phyloP scores from a whole-genome alignment of 176 grass and related monocot genomes.

The Rhynchospora breviuscula region DNA sequence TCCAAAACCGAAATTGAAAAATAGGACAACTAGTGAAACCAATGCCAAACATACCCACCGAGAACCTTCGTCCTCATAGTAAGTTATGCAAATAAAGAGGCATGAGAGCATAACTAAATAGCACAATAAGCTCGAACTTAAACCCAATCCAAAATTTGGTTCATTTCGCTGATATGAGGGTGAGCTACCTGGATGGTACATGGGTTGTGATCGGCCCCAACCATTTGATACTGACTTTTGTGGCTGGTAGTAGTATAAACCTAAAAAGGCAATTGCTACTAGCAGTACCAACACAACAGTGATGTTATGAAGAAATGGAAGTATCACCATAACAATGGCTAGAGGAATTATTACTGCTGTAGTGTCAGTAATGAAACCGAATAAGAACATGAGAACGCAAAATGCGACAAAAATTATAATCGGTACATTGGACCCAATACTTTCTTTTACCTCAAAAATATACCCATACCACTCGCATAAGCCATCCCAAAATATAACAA shows the following conservation, averaged over 20 bases:
- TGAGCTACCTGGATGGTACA: neutral
- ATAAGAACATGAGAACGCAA: slow-evolving; percentile 24
- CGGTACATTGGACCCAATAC: slow-evolving; percentile 8
- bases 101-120: slow-evolving; percentile 14
- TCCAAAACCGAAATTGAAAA: slow-evolving; percentile 16
- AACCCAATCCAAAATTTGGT: slow-evolving; percentile 33
- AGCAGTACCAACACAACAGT: slow-evolving; percentile 34
- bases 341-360: slow-evolving; percentile 41
- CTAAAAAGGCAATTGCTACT: slow-evolving; percentile 33
- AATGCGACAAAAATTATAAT: slow-evolving; percentile 30
- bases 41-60: slow-evolving; percentile 22
- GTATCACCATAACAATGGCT: slow-evolving; percentile 36
- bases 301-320: slow-evolving; percentile 49
- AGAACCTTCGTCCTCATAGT: slow-evolving; percentile 14
- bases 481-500: slow-evolving; percentile 52
- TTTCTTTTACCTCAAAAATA: slow-evolving; percentile 32
- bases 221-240: slow-evolving; percentile 4
- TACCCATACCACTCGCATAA: slow-evolving; percentile 42
- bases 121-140: slow-evolving; percentile 18
- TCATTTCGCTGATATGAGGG: neutral
- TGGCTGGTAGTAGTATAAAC: slow-evolving; percentile 42
- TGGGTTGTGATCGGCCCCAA: neutral
- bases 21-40: neutral
- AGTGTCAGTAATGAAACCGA: slow-evolving; percentile 37
- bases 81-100: slow-evolving; percentile 20